A percentile compares a stretch with the other conserved stretches of the same genome.
phyloP scores from a whole-genome alignment of 768 basidiomycete species.

The Vishniacozyma victoriae region DNA sequence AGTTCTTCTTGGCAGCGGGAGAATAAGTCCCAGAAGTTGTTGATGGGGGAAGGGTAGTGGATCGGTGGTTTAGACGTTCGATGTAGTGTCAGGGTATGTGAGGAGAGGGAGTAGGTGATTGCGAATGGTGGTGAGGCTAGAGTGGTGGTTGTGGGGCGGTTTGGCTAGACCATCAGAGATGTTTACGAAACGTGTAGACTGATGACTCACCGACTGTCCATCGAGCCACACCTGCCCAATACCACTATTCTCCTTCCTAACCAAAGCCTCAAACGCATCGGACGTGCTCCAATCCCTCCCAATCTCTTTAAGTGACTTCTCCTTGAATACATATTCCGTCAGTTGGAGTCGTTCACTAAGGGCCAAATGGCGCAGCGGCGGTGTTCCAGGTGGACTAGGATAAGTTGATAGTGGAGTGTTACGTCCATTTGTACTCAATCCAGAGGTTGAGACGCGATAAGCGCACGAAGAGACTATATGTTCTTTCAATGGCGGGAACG shows the following conservation, averaged over 20 bases:
- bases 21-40: slow-evolving; percentile 44
- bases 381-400: slow-evolving; percentile 9
- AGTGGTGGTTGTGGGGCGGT: slow-evolving; percentile 36
- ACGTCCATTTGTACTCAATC: background rate
- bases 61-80: background rate
- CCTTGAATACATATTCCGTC: slow-evolving; percentile 3
- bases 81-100: slow-evolving; percentile 31
- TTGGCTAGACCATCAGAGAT: slow-evolving; percentile 21
- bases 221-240: slow-evolving; percentile 46
- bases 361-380: too few species aligned
- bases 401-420: slow-evolving; percentile 3
- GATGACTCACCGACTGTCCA: slow-evolving; percentile 40
- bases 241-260: slow-evolving; percentile 28
- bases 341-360: too few species aligned
- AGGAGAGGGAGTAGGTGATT: slow-evolving; percentile 34
- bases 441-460: slow-evolving; percentile 19
- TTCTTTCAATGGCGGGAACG: slow-evolving; percentile 23
- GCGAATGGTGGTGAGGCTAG: slow-evolving; percentile 36
- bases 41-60: slow-evolving; percentile 7
- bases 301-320: slow-evolving; percentile 18
- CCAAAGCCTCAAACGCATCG: slow-evolving; percentile 30
- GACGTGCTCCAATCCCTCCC: slow-evolving; percentile 19
- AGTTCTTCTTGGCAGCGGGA: slow-evolving; percentile 14
- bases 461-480: slow-evolving; percentile 25
- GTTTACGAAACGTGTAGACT: background rate